Evolutionary conservation across 108 stramenopile species (phyloP), one percentile per base, ranked within the genome.

Genomic region (Cyclostephanos tholiformis): DNA sequence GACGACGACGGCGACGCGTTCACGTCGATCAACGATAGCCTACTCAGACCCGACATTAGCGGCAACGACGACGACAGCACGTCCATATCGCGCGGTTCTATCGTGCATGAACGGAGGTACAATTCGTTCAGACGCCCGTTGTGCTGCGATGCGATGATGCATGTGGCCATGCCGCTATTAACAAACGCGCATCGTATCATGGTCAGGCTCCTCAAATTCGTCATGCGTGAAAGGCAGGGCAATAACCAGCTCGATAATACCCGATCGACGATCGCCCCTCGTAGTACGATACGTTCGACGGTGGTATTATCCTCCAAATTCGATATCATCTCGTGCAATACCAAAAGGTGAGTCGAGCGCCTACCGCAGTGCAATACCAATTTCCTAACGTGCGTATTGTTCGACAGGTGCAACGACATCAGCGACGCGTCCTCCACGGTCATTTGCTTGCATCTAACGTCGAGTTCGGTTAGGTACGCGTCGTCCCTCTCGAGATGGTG

Each of bases 121-220:
- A 65, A 19, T 19, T 65, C 30, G 26, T n/a, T 10, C 16, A 65
- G 43, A 27, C 30, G 29, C 25, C 46, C 22, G 49, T 46, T 49
- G 49, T 65, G 65, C 27, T 65, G 65, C 65, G 50, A 30, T 30
- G 48, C 65, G 30, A 65, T 9, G 29, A 48, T 29, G 17, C 49
- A 12, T 22, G 49, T 65, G 0, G 65, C 16, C 39, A 46, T 27
- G 30, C 48, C 65, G 20, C 27, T 29, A 3, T 49, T 17, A 23
- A 65, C 41, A 20, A 65, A 65, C 19, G 25, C 26, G 49, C 65
- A 65, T 26, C 49, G 39, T 12, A 38, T 65, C 22, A 65, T 27
- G 8, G 32, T 50, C 22, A 65, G 48, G 11, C 2, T 25, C 26
- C 36, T 44, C 26, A 26, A 13, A 27, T 65, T 65, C 25, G 13